Base-by-base conservation (phyloP, 352 stramenopile genomes). In the Phytophthora multivora region DNA sequence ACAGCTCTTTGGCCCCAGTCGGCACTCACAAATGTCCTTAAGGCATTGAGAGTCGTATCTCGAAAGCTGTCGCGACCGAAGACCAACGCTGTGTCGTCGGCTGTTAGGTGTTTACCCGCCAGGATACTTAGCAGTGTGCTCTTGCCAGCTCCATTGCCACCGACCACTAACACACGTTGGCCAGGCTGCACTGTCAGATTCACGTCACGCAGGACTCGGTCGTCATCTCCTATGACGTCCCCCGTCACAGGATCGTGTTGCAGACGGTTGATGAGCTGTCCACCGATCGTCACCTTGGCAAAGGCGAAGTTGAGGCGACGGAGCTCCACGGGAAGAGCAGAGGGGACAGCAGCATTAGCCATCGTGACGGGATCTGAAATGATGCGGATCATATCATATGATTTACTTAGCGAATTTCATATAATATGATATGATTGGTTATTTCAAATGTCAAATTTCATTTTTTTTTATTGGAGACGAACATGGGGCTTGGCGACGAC, bases 1-100 rank as follows among this genome's bases (percentile, higher is more conserved):
- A 99, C 91, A 0, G 93, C 95, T 9, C 93, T 86, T 69, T 98
- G 97, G 11, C 96, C 96, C 97, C 97, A 99, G 59, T 99, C 94
- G 25, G 89, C 96, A 67, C 96, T 97, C 40, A 99, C 84, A 69
- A 98, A 99, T 3, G 95, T 88, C 33, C 96, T 83, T 47, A 96
- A 64, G 59, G 91, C 87, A 71, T 99, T 98, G 6, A 99, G 76
- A 45, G 71, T 88, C 33, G 96, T 99, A 65, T 99, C 96, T 15
- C 96, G 93, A 73, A 99, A 99, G 25, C 90, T 91, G 68, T 98
- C 89, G 28, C 95, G 87, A 0, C 93, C 93, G 48, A 98, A 91
- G 23, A 96, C 51, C 12, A 82, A 60, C 59, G 62, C 80, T 63
- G 77, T 97, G 31, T 88, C 93, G 36, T 93, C 87, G 8, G 94